Conservation (phyloP, 2,329 filamentous ascomycete genomes). For the Fusarium domesticum region DNA sequence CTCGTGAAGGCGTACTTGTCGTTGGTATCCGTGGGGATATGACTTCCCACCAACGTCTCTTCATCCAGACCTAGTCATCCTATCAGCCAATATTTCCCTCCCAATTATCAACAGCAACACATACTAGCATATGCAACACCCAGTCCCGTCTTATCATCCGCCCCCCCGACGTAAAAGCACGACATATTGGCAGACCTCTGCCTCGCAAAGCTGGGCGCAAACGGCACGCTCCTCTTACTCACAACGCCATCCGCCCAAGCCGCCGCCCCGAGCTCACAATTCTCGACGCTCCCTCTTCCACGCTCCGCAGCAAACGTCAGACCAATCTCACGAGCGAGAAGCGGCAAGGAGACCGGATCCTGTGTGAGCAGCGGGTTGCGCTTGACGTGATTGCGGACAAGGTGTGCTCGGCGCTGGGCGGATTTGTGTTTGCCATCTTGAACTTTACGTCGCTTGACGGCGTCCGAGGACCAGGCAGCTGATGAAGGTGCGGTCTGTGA, state of each 20-base stretch:
- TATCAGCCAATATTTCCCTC: conserved; percentile 5
- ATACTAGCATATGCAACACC: conserved; percentile 45
- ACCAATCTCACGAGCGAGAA: conserved; percentile 31
- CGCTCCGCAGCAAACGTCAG: conserved; percentile 12
- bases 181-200: conserved; percentile 35
- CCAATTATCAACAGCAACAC: conserved; percentile 21
- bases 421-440: conserved; percentile 38
- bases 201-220: conserved; percentile 31
- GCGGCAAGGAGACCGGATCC: conserved; percentile 32
- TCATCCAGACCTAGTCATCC: conserved; percentile 34
- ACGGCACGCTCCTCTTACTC: conserved; percentile 40
- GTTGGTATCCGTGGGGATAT: conserved; percentile 44
- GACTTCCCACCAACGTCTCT: conserved; percentile 36
- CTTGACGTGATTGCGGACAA: conserved; percentile 39
- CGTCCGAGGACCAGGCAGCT: conserved; percentile 55
- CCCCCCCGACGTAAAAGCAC: conserved; percentile 40
- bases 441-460: conserved; percentile 54
- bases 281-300: conserved; percentile 22
- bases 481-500: conserved; percentile 49
- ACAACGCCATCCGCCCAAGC: conserved; percentile 40
- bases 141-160: conserved; percentile 39
- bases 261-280: conserved; percentile 30
- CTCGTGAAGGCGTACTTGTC: conserved; percentile 35
- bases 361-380: conserved; percentile 35
- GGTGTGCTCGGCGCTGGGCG: conserved; percentile 26